These are phyloP conservation scores for Leccinum aurantiacum DNA, from an alignment of 768 basidiomycete genomes.

Conservation along the genomic window DNA sequence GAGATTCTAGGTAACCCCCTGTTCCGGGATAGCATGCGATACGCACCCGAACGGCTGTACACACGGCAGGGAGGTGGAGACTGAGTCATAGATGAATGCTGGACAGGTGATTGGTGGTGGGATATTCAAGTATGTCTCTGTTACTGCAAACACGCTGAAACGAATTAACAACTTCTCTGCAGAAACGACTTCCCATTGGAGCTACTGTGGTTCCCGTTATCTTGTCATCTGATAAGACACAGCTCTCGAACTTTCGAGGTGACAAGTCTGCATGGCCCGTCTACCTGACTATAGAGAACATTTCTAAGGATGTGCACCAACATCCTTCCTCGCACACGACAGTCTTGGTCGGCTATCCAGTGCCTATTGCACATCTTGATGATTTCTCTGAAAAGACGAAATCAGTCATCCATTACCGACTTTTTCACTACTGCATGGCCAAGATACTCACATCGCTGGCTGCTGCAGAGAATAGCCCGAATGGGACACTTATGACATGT, in stretches of 20 bases:
- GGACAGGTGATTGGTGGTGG: constrained; percentile 19
- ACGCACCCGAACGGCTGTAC: no score
- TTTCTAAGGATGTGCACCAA: constrained; percentile 39
- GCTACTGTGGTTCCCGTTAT: constrained; percentile 16
- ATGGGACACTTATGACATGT: no score
- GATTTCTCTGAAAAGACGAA: no score
- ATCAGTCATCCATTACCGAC: no score
- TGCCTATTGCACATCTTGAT: no score
- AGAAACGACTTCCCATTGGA: constrained; percentile 2
- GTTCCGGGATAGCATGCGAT: no score
- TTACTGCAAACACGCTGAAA: neutral
- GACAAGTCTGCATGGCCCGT: constrained; percentile 48
- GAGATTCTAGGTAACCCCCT: constrained; percentile 23
- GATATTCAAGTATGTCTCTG: constrained; percentile 11
- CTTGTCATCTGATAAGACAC: constrained; percentile 44
- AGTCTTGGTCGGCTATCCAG: constrained; percentile 21
- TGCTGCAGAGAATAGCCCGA: no score
- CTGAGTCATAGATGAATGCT: no score
- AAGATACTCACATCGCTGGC: no score
- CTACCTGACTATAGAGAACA: constrained; percentile 45
- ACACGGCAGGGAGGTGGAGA: no score
- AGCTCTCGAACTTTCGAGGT: constrained; percentile 38
- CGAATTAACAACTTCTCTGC: no score
- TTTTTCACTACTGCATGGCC: no score
- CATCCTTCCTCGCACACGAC: constrained; percentile 37